Evolutionary conservation across 169 alveolate species (phyloP).

Genomic region (Toxoplasma gondii): DNA sequence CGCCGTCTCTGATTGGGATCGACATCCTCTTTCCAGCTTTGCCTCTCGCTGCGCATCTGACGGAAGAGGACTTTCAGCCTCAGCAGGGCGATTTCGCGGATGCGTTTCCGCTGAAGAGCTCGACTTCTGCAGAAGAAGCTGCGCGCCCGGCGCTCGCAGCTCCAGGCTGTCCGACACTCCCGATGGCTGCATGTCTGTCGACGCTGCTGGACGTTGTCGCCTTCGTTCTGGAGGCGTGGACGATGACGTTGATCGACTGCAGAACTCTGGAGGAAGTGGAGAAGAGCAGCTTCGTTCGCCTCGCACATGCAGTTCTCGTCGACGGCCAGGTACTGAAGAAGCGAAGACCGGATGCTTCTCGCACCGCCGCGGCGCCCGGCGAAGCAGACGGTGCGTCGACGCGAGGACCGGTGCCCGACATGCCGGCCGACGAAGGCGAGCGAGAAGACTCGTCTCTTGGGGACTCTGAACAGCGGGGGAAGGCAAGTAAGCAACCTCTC

Average conservation of each 20-base stretch:
- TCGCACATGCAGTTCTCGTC: not conserved
- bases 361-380: no score
- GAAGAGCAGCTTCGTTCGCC: not conserved
- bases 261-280: constrained; percentile 24
- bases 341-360: no score
- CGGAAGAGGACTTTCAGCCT: not conserved
- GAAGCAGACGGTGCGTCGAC: no score
- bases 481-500: not conserved
- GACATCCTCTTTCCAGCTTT: constrained; percentile 4
- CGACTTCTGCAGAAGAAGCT: not conserved
- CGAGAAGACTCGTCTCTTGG: not conserved
- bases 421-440: not conserved
- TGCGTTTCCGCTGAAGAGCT: not conserved
- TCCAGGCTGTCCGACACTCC: not conserved
- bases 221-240: constrained; percentile 7
- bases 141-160: not conserved
- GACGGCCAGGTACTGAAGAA: not conserved
- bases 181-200: not conserved
- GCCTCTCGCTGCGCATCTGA: not conserved
- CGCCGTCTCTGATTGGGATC: constrained; percentile 5
- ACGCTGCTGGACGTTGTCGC: not conserved
- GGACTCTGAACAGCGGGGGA: no score
- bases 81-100: not conserved
- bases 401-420: no score
- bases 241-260: not conserved